Conservation (phyloP, 768 basidiomycete genomes). For the Termitomyces sp. region DNA sequence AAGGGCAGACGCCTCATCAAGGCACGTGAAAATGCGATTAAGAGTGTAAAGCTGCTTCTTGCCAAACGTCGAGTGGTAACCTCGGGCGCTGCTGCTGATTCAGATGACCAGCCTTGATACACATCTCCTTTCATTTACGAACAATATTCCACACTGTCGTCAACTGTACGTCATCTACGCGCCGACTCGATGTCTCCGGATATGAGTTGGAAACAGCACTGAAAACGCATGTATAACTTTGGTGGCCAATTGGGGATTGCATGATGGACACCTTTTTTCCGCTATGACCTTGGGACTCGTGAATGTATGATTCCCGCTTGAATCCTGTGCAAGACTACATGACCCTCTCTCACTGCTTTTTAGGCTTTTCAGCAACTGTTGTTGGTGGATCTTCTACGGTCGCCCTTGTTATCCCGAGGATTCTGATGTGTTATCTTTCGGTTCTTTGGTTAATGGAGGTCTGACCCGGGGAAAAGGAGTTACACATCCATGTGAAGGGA, state of each 20-base stretch:
- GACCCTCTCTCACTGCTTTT: background rate
- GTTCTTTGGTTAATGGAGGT: background rate
- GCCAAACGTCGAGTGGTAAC: slow-evolving; percentile 28
- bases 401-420: background rate
- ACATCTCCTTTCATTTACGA: background rate
- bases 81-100: background rate
- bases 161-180: background rate
- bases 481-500: background rate
- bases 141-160: background rate
- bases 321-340: background rate
- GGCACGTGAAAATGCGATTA: slow-evolving; percentile 68
- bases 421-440: background rate
- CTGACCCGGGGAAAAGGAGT: slow-evolving; percentile 7
- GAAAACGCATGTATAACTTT: background rate
- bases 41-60: slow-evolving; percentile 53
- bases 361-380: background rate
- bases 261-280: background rate
- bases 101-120: background rate
- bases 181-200: background rate
- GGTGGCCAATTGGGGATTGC: background rate
- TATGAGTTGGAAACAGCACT: background rate
- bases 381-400: background rate
- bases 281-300: background rate
- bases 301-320: background rate
- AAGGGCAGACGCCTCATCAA: slow-evolving; percentile 66